Conservation (phyloP, 2,329 filamentous ascomycete species). For the Penicillium hordei region DNA sequence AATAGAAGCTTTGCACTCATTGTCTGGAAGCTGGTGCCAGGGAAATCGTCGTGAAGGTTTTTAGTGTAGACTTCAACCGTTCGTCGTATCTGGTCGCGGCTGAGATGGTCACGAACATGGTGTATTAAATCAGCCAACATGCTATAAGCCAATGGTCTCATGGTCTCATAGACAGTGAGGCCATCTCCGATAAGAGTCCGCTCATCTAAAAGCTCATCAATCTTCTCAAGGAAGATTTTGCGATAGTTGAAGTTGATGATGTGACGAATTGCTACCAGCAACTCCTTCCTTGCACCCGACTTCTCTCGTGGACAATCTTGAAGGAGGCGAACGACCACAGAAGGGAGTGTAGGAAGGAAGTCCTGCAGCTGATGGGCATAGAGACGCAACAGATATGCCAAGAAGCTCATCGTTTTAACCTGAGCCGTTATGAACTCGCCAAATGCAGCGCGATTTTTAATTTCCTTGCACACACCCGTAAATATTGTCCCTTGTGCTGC, state of each 20-base stretch:
- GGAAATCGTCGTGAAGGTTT: slow-evolving; percentile 92
- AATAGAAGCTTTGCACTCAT: slow-evolving; percentile 97
- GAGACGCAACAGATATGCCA: slow-evolving; percentile 86
- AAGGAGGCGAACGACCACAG: slow-evolving; percentile 84
- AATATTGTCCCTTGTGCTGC: slow-evolving; percentile 77
- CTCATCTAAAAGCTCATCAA: slow-evolving; percentile 92
- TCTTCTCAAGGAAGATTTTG: slow-evolving; percentile 90
- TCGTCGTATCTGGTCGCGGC: slow-evolving; percentile 85
- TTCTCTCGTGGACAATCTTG: slow-evolving; percentile 95
- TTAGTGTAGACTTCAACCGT: slow-evolving; percentile 97
- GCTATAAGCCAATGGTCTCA: slow-evolving; percentile 92
- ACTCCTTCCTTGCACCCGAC: slow-evolving; percentile 87
- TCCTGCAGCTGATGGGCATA: slow-evolving; percentile 85
- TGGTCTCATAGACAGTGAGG: slow-evolving; percentile 92
- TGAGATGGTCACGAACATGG: slow-evolving; percentile 86
- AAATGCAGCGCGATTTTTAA: slow-evolving; percentile 90
- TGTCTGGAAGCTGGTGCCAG: slow-evolving; percentile 97
- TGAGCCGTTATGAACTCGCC: slow-evolving; percentile 97
- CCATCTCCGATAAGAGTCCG: slow-evolving; percentile 93
- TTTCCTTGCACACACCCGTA: slow-evolving; percentile 87
- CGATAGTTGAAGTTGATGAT: slow-evolving; percentile 99
- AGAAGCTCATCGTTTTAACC: slow-evolving; percentile 98
- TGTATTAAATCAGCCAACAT: slow-evolving; percentile 98
- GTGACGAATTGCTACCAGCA: slow-evolving; percentile 93
- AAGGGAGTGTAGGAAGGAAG: slow-evolving; percentile 80